Conservation (phyloP, 2,329 filamentous ascomycete species). For the Aureobasidium sp. region DNA sequence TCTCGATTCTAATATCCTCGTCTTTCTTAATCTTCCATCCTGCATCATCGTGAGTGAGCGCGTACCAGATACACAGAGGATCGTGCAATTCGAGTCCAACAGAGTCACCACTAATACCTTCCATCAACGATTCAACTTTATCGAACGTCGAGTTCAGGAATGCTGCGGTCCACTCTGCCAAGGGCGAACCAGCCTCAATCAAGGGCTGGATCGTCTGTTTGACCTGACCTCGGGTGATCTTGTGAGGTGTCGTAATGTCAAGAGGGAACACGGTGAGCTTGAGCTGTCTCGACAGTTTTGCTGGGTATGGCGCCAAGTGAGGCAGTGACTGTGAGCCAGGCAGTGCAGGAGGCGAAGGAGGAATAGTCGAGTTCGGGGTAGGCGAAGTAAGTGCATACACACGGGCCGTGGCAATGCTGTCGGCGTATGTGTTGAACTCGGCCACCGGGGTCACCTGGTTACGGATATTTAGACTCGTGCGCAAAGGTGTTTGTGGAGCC, state of each 20-base stretch:
- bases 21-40: slow-evolving; percentile 30
- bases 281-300: slow-evolving; percentile 32
- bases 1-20: slow-evolving; percentile 86
- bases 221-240: slow-evolving; percentile 33
- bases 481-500: slow-evolving; percentile 27
- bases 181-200: slow-evolving; percentile 28
- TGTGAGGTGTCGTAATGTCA: slow-evolving; percentile 39
- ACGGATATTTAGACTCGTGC: slow-evolving; percentile 18
- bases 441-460: slow-evolving; percentile 62
- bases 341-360: slow-evolving; percentile 47
- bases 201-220: slow-evolving; percentile 23
- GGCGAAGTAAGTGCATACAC: slow-evolving; percentile 42
- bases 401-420: slow-evolving; percentile 45
- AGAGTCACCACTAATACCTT: slow-evolving; percentile 26
- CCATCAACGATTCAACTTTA: slow-evolving; percentile 35
- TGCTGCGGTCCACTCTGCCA: slow-evolving; percentile 37
- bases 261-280: slow-evolving; percentile 41
- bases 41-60: slow-evolving; percentile 14
- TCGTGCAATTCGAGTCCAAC: slow-evolving; percentile 39
- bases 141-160: slow-evolving; percentile 38
- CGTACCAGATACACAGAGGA: slow-evolving; percentile 32
- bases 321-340: slow-evolving; percentile 16
- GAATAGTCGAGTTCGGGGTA: slow-evolving; percentile 70
- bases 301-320: slow-evolving; percentile 31
- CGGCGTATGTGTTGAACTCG: slow-evolving; percentile 95